Percentiles rank a stretch among this genome's conserved stretches.
Conservation (phyloP, 805 yeast genomes). For the Nakazawaea sp. region DNA sequence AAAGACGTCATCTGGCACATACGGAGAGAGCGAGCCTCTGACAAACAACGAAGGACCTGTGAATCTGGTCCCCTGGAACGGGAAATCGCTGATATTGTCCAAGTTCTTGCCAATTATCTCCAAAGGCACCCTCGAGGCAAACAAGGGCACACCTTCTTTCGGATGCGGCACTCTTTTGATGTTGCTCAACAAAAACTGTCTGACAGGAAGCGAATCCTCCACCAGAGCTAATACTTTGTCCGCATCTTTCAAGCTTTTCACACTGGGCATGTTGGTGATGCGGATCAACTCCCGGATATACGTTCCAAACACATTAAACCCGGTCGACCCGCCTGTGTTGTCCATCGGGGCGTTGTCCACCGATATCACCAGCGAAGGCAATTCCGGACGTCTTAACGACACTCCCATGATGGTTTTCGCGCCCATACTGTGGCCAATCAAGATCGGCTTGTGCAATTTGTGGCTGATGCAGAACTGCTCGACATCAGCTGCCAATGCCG, state of each 20-base stretch:
- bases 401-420: constrained; percentile 92
- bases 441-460: constrained; percentile 40
- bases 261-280: constrained; percentile 36
- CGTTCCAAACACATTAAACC: constrained; percentile 44
- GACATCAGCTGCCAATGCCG: constrained; percentile 81
- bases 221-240: constrained; percentile 54
- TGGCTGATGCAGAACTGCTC: constrained; percentile 54
- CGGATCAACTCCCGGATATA: constrained; percentile 60
- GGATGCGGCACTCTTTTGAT: constrained; percentile 39
- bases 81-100: constrained; percentile 70
- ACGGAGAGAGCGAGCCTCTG: constrained; percentile 69
- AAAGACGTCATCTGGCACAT: constrained; percentile 77
- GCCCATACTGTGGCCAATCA: constrained; percentile 86
- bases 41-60: constrained; percentile 71
- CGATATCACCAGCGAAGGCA: constrained; percentile 56
- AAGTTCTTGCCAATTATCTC: constrained; percentile 60
- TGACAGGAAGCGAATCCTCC: constrained; percentile 52
- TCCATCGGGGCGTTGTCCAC: constrained; percentile 91
- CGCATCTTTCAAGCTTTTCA: constrained; percentile 57
- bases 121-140: constrained; percentile 61
- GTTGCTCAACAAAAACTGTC: constrained; percentile 77
- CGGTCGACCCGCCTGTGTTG: constrained; percentile 36
- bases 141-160: constrained; percentile 22
- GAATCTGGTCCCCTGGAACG: constrained; percentile 57
- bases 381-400: constrained; percentile 58